Base-by-base conservation (phyloP, 352 stramenopile genomes). In the Pythium vanterpoolii region DNA sequence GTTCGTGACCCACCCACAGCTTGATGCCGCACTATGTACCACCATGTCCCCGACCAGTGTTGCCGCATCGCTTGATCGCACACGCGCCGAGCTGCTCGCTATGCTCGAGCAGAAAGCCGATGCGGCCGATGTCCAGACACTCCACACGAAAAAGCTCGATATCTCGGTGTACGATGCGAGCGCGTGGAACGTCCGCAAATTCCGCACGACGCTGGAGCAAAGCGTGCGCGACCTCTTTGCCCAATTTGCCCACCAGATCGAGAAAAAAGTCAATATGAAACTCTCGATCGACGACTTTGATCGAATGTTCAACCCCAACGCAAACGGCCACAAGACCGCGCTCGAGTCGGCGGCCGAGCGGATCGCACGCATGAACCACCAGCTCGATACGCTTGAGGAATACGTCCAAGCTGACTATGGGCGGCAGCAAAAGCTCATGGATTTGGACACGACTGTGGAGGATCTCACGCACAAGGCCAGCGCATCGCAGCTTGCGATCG, bases 211-310 rank as follows among this genome's bases (percentile, higher is more conserved):
- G 38, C 68, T 87, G 34, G 80, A 90, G 50, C 77, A 90, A 45
- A 74, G 68, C 47, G 62, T 86, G 4, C 77, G 64, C 54, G 77
- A 90, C 39, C 52, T 86, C n/a, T 87, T 88, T 52, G 63, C 72
- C 23, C 66, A 56, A 13, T 88, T 90, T 52, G 80, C 76, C 5
- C 60, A 66, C 45, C 72, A 83, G 57, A 69, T 88, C 43, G 80
- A 90, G 56, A 51, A 43, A 1, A 72, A 84, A 27, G 64, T 90
- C 23, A 70, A 48, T 46, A 57, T 60, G 14, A 87, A 90, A 53
- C 44, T 90, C 5, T 72, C 68, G 3, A 77, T 86, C 28, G 69
- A 78, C n/a, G 78, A 87, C 64, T 88, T 87, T 30, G 79, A 83
- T 24, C 67, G 66, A 24, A 80, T 90, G 19, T 90, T 87, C 66